Evolutionary conservation across 306 rosid genomes (phyloP), one percentile per base, ranked within the genome.

Genomic region (Astragalus membranaceus): DNA sequence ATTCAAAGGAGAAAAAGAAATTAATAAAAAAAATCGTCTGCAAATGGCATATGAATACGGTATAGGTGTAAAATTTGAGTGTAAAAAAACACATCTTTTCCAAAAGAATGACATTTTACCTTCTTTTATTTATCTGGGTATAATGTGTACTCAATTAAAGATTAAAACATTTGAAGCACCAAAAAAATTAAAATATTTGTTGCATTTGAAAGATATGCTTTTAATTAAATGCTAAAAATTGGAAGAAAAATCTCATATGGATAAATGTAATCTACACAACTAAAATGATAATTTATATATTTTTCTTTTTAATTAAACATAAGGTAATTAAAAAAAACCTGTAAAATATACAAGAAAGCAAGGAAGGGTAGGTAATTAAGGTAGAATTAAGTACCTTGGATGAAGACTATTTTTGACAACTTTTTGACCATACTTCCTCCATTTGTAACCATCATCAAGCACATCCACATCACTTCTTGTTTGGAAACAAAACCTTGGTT

Each of bases 401-500:
- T 94, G 98, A 78, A 94, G 98, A 77, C 98, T 94, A 66, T 94
- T 94, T 79, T 94, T 94, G 76, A 94, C 98, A 62, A 94, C 95
- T 83, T 94, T 94, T 74, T 90, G 98, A 44, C 98, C 98, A 68
- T 94, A 94, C 76, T 94, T 94, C 84, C 98, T 85, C 98, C 98
- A 94, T 82, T 94, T 94, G 74, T 94, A 94, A 44, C 98, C 98
- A 85, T 94, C 98, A 85, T 94, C 98, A 79, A 94, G 96, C 7
- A 94, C 98, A 83, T 94, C 98, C n/a, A 94, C 94, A 59, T 94
- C 98, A 70, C 98, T 94, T 78, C 97, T 88, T 35, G 97, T 94
- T 76, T 94, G 98, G 82, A 94, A 94, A 79, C 98, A 94, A 80
- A 94, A 94, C 78, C 98, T 79, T 72, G 98, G 98, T 52, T 90